Conservation (phyloP, 2,329 filamentous ascomycete species). For the Epichloe sylvatica region DNA sequence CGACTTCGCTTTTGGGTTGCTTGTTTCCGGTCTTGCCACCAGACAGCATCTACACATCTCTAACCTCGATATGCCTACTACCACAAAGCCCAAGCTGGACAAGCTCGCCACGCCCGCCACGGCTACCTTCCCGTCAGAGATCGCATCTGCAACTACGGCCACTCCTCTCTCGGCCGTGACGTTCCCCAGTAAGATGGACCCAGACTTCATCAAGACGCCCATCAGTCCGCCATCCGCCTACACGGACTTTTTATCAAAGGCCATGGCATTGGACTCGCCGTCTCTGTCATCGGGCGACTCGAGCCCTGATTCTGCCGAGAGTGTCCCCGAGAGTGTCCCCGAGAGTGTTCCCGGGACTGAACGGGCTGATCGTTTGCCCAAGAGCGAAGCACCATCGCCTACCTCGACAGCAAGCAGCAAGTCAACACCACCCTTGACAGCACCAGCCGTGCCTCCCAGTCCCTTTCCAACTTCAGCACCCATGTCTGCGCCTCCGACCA, state of each 20-base stretch:
- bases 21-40: background rate
- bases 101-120: constrained; percentile 50
- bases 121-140: constrained; percentile 47
- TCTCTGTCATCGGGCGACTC: constrained; percentile 38
- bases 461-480: constrained; percentile 36
- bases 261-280: constrained; percentile 62
- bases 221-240: constrained; percentile 86
- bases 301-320: constrained; percentile 36
- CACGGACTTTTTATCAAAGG: constrained; percentile 73
- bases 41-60: background rate
- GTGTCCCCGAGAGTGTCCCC: constrained; percentile 47
- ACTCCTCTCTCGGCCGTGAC: constrained; percentile 48
- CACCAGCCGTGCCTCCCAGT: constrained; percentile 31
- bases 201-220: constrained; percentile 63
- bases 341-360: constrained; percentile 45
- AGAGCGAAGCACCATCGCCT: constrained; percentile 37
- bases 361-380: constrained; percentile 42
- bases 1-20: background rate
- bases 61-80: constrained; percentile 32
- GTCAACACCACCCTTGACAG: constrained; percentile 21
- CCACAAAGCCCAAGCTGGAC: constrained; percentile 44
- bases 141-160: constrained; percentile 48
- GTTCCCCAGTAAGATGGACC: constrained; percentile 26
- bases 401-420: constrained; percentile 21
- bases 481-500: constrained; percentile 46